Evolutionary conservation across 2,329 filamentous ascomycete genomes (phyloP).

Genomic region (Lachnellula suecica): DNA sequence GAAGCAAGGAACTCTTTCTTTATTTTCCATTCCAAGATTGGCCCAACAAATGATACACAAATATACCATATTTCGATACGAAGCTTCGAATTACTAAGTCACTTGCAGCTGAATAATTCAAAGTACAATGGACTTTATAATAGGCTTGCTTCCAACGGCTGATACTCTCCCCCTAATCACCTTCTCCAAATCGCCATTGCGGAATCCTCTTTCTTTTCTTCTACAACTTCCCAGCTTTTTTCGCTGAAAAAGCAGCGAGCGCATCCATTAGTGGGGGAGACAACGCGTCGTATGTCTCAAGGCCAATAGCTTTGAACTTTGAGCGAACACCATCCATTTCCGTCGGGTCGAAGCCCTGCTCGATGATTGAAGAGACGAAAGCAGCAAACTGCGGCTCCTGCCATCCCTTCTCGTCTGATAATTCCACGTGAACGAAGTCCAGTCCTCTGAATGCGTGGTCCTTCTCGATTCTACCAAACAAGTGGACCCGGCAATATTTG

Average conservation of each 20-base stretch:
- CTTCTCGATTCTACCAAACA: constrained; percentile 64
- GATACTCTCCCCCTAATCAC: too few species aligned
- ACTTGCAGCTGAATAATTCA: too few species aligned
- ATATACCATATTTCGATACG: too few species aligned
- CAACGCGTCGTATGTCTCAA: constrained; percentile 63
- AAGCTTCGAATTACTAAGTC: too few species aligned
- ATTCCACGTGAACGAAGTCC: constrained; percentile 67
- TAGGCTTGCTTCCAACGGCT: too few species aligned
- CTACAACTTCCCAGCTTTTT: constrained; percentile 33
- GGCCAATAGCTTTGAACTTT: constrained; percentile 52
- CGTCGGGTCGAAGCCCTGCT: constrained; percentile 61
- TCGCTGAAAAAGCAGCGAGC: constrained; percentile 53
- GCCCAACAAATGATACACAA: too few species aligned
- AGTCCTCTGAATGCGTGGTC: constrained; percentile 67
- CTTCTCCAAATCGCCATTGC: too few species aligned
- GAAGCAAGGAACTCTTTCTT: too few species aligned
- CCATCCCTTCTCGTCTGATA: constrained; percentile 62
- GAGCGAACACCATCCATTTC: constrained; percentile 54
- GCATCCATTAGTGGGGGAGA: constrained; percentile 63
- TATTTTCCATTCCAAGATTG: too few species aligned
- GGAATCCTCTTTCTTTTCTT: too few species aligned
- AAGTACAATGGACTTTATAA: too few species aligned
- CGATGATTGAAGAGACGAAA: constrained; percentile 67
- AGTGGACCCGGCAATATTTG: constrained; percentile 57
- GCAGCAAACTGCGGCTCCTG: constrained; percentile 70